Evolutionary conservation across 2,329 filamentous ascomycete genomes (phyloP).

Genomic region (Fusarium falciforme): DNA sequence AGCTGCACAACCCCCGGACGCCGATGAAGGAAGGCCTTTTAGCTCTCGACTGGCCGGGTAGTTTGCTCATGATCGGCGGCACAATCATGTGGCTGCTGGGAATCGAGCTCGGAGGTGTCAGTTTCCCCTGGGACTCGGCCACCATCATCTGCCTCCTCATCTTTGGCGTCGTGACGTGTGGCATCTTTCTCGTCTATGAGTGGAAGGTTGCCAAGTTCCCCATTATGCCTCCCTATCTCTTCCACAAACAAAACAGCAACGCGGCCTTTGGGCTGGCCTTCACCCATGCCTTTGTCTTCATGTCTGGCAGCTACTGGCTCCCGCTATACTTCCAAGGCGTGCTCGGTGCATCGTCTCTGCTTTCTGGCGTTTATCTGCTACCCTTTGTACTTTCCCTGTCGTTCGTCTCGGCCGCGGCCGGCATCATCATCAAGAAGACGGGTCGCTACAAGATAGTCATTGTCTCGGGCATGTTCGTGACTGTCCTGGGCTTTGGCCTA

Average conservation of each 20-base stretch:
- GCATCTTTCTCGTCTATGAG: conserved; percentile 78
- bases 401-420: conserved; percentile 67
- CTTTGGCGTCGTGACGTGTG: conserved; percentile 74
- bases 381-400: conserved; percentile 77
- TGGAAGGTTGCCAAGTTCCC: conserved; percentile 80
- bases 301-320: conserved; percentile 81
- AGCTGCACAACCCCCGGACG: conserved; percentile 76
- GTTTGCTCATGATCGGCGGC: conserved; percentile 74
- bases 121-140: conserved; percentile 79
- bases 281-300: conserved; percentile 81
- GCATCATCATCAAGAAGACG: conserved; percentile 70
- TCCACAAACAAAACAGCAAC: conserved; percentile 73
- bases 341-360: conserved; percentile 73
- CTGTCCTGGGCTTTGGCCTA: conserved; percentile 73
- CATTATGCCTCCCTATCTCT: conserved; percentile 80
- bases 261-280: conserved; percentile 75
- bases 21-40: conserved; percentile 70
- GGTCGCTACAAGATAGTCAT: conserved; percentile 74
- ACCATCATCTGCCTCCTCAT: conserved; percentile 82
- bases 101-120: conserved; percentile 84
- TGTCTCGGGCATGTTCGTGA: conserved; percentile 66
- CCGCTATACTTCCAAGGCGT: conserved; percentile 88
- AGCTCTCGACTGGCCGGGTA: conserved; percentile 70
- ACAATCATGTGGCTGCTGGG: conserved; percentile 89
- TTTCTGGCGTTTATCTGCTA: conserved; percentile 80